phyloP scores from a whole-genome alignment of 768 basidiomycete genomes.

The Amanita rubescens region DNA sequence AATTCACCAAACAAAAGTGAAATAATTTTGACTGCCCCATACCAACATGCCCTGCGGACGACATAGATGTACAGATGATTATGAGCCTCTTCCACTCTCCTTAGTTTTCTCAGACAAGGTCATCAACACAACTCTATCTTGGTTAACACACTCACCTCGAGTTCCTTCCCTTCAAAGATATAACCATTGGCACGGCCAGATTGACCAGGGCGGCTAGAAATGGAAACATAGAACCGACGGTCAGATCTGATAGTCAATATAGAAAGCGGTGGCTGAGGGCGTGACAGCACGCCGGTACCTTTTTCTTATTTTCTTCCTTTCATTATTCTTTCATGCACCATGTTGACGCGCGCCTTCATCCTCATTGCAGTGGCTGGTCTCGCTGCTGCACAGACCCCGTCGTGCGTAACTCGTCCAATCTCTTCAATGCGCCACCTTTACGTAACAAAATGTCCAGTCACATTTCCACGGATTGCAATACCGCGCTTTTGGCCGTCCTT shows the following conservation, averaged over 20 bases:
- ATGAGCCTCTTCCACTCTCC: constrained; percentile 92
- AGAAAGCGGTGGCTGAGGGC: no score
- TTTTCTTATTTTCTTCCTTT: constrained; percentile 11
- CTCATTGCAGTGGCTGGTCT: constrained; percentile 24
- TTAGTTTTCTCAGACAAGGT: constrained; percentile 82
- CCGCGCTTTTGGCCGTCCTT: constrained; percentile 38
- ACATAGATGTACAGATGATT: constrained; percentile 3
- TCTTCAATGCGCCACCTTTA: no score
- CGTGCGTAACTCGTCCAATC: no score
- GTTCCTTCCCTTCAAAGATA: constrained; percentile 96
- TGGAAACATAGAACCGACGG: constrained; percentile 88
- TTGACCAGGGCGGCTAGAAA: constrained; percentile 96
- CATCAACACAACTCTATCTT: constrained; percentile 8
- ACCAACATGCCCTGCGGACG: constrained; percentile 9
- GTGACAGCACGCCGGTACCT: no score
- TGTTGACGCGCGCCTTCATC: constrained; percentile 11
- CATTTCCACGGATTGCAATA: constrained; percentile 42
- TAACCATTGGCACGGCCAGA: constrained; percentile 96
- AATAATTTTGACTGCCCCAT: constrained; percentile 12
- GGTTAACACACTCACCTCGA: constrained; percentile 58
- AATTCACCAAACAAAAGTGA: constrained; percentile 7
- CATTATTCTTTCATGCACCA: no score
- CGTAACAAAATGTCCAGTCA: constrained; percentile 16
- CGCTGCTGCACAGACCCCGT: constrained; percentile 40
- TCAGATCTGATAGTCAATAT: no score